Base-by-base conservation (phyloP, 1,284 basidiomycete species). In the Irpex sp. region DNA sequence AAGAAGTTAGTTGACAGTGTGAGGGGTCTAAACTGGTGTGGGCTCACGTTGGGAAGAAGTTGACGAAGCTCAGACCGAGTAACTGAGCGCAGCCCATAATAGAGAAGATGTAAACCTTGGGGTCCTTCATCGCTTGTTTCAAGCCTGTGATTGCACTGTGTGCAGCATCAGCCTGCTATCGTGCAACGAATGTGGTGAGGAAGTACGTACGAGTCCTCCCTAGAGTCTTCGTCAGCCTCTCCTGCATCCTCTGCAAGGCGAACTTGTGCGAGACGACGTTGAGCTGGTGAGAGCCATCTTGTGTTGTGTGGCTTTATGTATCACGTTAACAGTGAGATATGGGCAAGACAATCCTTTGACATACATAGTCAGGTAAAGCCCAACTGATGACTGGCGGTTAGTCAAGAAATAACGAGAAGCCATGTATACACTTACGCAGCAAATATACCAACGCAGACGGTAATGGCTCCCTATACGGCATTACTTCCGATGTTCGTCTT, bases 211-310 rank as follows among this genome's bases (percentile, higher is more conserved):
- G 83, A 81, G 56, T 84, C 81, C 52, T 80, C 71, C 0, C 71
- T 69, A 48, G 78, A 78, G 66, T 87, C 86, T 63, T 81, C 73
- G 64, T 89, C 87, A 0, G 85, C 84, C 72, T 88, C 87, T 1
- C 88, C 88, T n/a, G 82, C 84, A 69, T 92, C 90, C 69, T 91
- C 89, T 0, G 86, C 80, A 36, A 93, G 79, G 6, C 91, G 83
- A 0, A 84, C 82, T 68, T 88, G 86, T 1, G 89, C 90, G 16
- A 93, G 78, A 7, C 80, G 79, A 14, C 80, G 77, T 67, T 93
- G 87, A 6, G 78, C 76, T 0, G 76, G 73, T 16, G 80, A 74
- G 64, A 92, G 74, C 79, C 89, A 90, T 39, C 80, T 77, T 1
- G 88, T 90, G 66, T 91, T 91, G 58, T 82, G 70, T 1, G 85